Base-by-base conservation (phyloP, 2,329 filamentous ascomycete species). In the Didymella exigua region DNA sequence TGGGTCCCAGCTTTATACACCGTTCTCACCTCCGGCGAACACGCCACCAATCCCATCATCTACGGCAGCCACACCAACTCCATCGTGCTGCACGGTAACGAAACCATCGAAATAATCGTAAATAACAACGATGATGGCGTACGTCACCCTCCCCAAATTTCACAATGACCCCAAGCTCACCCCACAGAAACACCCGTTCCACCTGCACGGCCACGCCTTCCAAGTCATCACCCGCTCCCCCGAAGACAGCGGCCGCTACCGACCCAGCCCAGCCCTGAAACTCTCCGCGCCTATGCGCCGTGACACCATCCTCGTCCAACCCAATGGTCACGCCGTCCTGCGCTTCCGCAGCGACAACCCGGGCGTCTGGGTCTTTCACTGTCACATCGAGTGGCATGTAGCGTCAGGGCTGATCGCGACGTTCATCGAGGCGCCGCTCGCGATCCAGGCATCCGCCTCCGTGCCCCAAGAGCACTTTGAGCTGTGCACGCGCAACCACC, bases 1-100 rank as follows among this genome's bases (percentile, higher is more conserved):
- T 89, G 89, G 70, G 90, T 95, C 0, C 91, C 91, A 0, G 86
- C 87, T 0, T 80, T 96, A 0, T 95, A 91, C 78, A 90, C 88
- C 0, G 90, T 82, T 1, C 78, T 95, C 13, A 85, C 84, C 5
- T 82, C 84, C 46, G 76, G 78, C 21, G 74, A 76, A 2, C 80
- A 80, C 51, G 71, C 72, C 3, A 72, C 68, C 13, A 75, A 78
- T 49, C 67, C 71, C 19, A 56, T 59, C 10, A 70, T 77, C 16
- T 79, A 82, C 48, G 84, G 83, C 29, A 73, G 79, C 18, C 82
- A 84, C 65, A 78, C 78, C 6, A 77, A 78, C 31, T 77, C 80
- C 2, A 81, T 90, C 65, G 80, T 95, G 5, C 81, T 95, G 13
- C 78, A 86, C 26, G 83, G 86, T 58, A 83, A 82, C 48, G 75